These are phyloP conservation scores for Asterophora parasitica DNA, from an alignment of 768 basidiomycete genomes.

Conservation along the genomic window DNA sequence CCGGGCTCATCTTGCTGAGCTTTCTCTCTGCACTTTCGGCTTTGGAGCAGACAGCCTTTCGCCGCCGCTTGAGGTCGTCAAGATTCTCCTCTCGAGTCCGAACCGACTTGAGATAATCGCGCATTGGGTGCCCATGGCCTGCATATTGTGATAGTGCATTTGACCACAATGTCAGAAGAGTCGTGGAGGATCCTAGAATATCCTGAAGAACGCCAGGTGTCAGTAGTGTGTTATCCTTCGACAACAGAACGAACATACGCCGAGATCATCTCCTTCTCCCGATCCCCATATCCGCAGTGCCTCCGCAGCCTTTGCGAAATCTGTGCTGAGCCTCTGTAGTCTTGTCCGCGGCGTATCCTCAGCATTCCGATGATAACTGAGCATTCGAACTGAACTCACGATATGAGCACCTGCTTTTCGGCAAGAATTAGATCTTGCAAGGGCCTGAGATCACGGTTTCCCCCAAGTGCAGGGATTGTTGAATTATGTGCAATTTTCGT, in stretches of 20 bases:
- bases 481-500: slow-evolving; percentile 88
- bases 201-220: slow-evolving; percentile 43
- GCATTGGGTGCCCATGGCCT: slow-evolving; percentile 61
- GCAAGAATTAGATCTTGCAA: slow-evolving; percentile 87
- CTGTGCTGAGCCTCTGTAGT: slow-evolving; percentile 59
- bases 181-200: slow-evolving; percentile 64
- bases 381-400: slow-evolving; percentile 44
- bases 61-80: slow-evolving; percentile 67
- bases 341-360: slow-evolving; percentile 27
- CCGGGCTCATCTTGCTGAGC: slow-evolving; percentile 82
- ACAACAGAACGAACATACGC: slow-evolving; percentile 38
- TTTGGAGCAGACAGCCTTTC: slow-evolving; percentile 59
- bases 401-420: slow-evolving; percentile 75
- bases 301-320: slow-evolving; percentile 67
- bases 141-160: slow-evolving; percentile 67
- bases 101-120: slow-evolving; percentile 75
- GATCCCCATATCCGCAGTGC: slow-evolving; percentile 67
- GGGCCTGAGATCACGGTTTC: slow-evolving; percentile 73
- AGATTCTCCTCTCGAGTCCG: slow-evolving; percentile 81
- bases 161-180: slow-evolving; percentile 63
- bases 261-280: slow-evolving; percentile 81
- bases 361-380: background rate
- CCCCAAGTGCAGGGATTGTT: slow-evolving; percentile 62
- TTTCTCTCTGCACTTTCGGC: slow-evolving; percentile 87
- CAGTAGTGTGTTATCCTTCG: slow-evolving; percentile 1